Conservation (phyloP, 1,139 yeast genomes). For the Citeromyces siamensis region DNA sequence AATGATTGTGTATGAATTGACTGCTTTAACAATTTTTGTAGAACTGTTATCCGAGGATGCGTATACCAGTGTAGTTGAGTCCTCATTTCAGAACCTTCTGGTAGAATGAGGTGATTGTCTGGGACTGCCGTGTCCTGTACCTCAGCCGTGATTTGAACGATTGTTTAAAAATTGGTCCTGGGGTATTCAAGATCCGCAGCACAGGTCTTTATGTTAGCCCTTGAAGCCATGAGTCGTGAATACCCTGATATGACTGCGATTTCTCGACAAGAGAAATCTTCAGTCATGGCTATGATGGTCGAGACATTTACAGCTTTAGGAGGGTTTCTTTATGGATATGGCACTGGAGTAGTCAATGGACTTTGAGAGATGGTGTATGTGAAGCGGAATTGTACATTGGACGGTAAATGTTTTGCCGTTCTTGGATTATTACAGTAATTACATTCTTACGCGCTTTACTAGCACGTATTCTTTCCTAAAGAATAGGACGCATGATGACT, state of each 20-base stretch:
- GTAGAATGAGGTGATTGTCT: too few relatives aligned
- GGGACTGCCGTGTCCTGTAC: too few relatives aligned
- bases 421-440: conserved; percentile 55
- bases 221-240: too few relatives aligned
- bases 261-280: conserved; percentile 25
- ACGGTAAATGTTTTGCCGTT: conserved; percentile 33
- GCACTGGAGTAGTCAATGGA: conserved; percentile 71
- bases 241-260: conserved; percentile 3
- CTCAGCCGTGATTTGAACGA: too few relatives aligned
- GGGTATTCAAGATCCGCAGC: too few relatives aligned
- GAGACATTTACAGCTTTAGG: conserved; percentile 74
- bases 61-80: too few relatives aligned
- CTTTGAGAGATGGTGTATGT: conserved; percentile 61
- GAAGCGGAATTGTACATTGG: conserved; percentile 34
- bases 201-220: too few relatives aligned
- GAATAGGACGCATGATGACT: conserved; percentile 45
- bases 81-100: too few relatives aligned
- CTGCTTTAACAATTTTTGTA: too few relatives aligned
- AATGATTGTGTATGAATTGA: too few relatives aligned
- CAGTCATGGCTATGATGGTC: conserved; percentile 49
- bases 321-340: conserved; percentile 75
- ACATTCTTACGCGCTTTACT: conserved; percentile 64
- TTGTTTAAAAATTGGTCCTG: too few relatives aligned
- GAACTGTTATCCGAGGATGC: too few relatives aligned
- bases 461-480: conserved; percentile 61